A percentile compares a stretch with the other conserved stretches of the same genome.
These are phyloP conservation scores for Chlorella sp. DNA, from an alignment of 139 green algal genomes.

Conservation along the genomic window DNA sequence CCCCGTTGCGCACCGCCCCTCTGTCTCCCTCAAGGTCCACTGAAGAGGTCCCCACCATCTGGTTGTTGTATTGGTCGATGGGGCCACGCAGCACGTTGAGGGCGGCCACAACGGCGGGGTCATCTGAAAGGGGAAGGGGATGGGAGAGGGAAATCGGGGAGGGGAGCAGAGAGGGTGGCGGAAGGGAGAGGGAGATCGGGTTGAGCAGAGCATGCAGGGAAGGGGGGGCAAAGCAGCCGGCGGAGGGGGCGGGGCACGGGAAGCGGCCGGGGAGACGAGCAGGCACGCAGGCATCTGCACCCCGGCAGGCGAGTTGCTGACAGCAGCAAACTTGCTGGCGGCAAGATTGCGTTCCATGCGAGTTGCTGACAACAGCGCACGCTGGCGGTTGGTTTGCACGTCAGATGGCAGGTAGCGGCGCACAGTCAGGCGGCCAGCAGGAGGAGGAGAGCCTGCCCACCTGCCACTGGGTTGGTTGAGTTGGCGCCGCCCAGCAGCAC, in stretches of 20 bases:
- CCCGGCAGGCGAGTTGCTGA: too few species aligned
- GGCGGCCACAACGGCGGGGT: neutral
- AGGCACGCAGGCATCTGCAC: too few species aligned
- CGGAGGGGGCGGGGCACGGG: too few species aligned
- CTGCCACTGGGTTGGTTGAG: constrained; percentile 17
- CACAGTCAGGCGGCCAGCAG: neutral
- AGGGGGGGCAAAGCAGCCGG: neutral
- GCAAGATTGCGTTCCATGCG: too few species aligned
- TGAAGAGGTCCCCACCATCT: neutral
- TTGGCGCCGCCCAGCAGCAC: constrained; percentile 30
- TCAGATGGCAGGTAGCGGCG: neutral
- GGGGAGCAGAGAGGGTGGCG: neutral
- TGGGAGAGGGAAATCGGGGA: neutral
- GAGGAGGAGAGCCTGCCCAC: neutral
- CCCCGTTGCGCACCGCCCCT: neutral
- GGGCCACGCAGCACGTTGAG: neutral
- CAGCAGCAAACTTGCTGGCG: too few species aligned
- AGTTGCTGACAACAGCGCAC: neutral
- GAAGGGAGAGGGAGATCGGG: neutral
- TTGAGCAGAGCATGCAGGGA: neutral
- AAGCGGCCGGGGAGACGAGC: too few species aligned
- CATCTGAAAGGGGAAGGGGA: neutral
- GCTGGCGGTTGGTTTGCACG: too few species aligned
- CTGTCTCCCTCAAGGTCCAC: constrained; percentile 6
- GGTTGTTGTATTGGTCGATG: neutral